Evolutionary conservation across 2,329 filamentous ascomycete genomes (phyloP), one percentile per base, ranked within the genome.

Genomic region (Colletotrichum sublineola): DNA sequence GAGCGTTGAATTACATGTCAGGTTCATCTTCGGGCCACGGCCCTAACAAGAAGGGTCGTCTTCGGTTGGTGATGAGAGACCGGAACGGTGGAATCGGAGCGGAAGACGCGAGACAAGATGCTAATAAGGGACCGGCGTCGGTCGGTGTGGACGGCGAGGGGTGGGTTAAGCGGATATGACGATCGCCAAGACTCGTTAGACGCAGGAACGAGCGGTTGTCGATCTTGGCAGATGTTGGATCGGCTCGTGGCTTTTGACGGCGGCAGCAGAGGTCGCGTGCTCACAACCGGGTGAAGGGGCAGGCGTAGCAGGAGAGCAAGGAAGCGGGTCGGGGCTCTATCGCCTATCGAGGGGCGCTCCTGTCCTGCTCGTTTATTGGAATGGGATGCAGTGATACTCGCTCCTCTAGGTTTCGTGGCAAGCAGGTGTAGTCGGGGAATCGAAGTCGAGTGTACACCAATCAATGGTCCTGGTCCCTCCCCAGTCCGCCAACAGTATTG

Each of bases 1-100:
- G 76, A 85, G 75, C 69, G 84, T 85, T 46, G 81, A 78, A 73
- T 85, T 85, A 75, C 84, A 85, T 48, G 81, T 83, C 24, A 81
- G 66, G 74, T 82, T 82, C 78, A 84, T 80, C 15, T 20, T 63
- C 70, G 66, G 53, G 57, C 56, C 48, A 50, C 33, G 31, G 31
- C 46, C 70, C 60, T 36, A 24, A 55, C 7, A 15, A 29, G 20
- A 38, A 31, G 38, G 50, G 60, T 48, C 58, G 48, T 52, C 14
- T 40, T 55, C 14, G n/a, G n/a, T 31, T n/a, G 63, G 15, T n/a
- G 62, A 4, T 48, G 9, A 40, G 12, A 40, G 15, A 62, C 42
- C 40, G 57, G 50, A 31, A 36, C 52, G 31, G 64, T 58, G 58
- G 44, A 50, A 14, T 46, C 42, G 42, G 46, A 12, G 24, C n/a